phyloP scores from a whole-genome alignment of 2,329 filamentous ascomycete genomes.

The Capronia coronata region DNA sequence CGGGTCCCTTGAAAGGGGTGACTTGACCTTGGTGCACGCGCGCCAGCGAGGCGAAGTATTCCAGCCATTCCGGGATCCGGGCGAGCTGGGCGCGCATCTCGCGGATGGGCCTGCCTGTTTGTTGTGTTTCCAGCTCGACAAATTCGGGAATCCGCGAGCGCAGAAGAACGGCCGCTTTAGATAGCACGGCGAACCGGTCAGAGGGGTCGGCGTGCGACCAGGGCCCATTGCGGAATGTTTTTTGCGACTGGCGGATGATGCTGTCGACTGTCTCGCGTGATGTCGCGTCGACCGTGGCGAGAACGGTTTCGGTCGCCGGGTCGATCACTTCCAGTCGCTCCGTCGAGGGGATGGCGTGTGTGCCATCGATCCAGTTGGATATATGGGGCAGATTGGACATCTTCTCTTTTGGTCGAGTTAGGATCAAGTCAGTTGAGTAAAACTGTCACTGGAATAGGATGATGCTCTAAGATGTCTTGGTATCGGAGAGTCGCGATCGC shows the following conservation, averaged over 20 bases:
- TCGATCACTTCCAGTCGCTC: conserved; percentile 29
- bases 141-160: conserved; percentile 48
- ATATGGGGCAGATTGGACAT: neutral
- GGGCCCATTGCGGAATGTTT: conserved; percentile 44
- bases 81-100: conserved; percentile 66
- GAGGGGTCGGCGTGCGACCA: conserved; percentile 56
- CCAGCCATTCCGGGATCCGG: conserved; percentile 55
- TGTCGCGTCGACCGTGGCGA: conserved; percentile 48
- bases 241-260: conserved; percentile 39
- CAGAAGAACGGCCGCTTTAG: conserved; percentile 53
- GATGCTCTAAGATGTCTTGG: no score
- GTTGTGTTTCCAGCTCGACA: conserved; percentile 57
- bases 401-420: neutral
- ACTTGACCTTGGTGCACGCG: conserved; percentile 62
- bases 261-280: conserved; percentile 48
- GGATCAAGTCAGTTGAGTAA: no score
- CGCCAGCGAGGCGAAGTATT: conserved; percentile 61
- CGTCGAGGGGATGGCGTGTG: conserved; percentile 20
- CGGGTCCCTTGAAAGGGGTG: conserved; percentile 51
- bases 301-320: conserved; percentile 30
- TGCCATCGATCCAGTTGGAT: conserved; percentile 33
- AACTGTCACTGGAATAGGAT: no score
- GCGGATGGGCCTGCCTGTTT: conserved; percentile 62
- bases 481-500: no score
- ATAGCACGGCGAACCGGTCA: conserved; percentile 55